Evolutionary conservation across 805 yeast genomes (phyloP).

Genomic region (Candida xyloterini): DNA sequence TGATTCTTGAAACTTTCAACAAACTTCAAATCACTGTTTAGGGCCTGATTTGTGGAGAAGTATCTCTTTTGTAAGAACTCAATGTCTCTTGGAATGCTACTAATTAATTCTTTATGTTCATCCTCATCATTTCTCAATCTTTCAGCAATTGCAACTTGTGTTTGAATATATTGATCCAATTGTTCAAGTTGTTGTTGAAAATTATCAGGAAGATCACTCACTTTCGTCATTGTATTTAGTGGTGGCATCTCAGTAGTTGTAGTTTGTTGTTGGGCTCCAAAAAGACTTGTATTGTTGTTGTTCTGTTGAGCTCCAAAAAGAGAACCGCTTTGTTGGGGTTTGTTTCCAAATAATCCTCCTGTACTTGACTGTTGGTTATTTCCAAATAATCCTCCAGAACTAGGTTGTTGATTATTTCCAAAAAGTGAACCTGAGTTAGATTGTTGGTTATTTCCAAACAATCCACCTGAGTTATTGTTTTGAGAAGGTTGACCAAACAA

Average conservation of each 20-base stretch:
- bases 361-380: constrained; percentile 17
- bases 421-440: constrained; percentile 24
- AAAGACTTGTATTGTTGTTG: constrained; percentile 10
- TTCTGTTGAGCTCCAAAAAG: constrained; percentile 13
- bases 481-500: too few relatives aligned
- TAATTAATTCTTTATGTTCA: constrained; percentile 63
- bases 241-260: constrained; percentile 35
- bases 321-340: background rate
- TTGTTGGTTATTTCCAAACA: constrained; percentile 3
- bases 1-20: constrained; percentile 42
- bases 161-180: constrained; percentile 67
- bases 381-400: constrained; percentile 8
- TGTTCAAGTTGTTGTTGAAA: constrained; percentile 66
- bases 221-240: constrained; percentile 71
- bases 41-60: constrained; percentile 62
- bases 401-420: constrained; percentile 17
- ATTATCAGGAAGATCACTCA: constrained; percentile 71
- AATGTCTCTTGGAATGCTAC: constrained; percentile 72
- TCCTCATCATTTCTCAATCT: constrained; percentile 57
- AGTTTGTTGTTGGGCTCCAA: constrained; percentile 31
- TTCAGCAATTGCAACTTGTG: constrained; percentile 70
- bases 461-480: constrained; percentile 8
- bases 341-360: constrained; percentile 26
- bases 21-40: constrained; percentile 45
- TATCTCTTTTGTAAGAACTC: constrained; percentile 59